Conservation (phyloP, 2,329 filamentous ascomycete species). For the Aspergillus eucalypticola region DNA sequence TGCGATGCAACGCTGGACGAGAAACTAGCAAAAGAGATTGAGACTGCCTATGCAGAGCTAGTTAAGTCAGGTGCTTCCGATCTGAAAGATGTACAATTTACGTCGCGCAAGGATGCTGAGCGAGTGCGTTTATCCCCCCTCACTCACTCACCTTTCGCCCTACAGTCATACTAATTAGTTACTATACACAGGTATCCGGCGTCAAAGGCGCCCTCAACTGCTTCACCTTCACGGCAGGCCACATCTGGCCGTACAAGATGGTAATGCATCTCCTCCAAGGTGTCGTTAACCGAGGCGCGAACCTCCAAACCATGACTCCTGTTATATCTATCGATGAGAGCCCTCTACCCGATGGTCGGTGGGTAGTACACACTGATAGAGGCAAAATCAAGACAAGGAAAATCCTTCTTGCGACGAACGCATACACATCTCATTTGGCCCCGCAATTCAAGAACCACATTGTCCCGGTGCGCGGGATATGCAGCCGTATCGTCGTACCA, state of each 20-base stretch:
- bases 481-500: slow-evolving; percentile 33
- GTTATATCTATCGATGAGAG: slow-evolving; percentile 33
- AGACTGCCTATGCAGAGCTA: neutral
- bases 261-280: slow-evolving; percentile 67
- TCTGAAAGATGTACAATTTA: neutral
- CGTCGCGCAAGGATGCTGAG: neutral
- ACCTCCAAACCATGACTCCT: slow-evolving; percentile 56
- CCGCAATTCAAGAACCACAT: slow-evolving; percentile 70
- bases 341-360: slow-evolving; percentile 46
- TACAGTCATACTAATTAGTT: too few relatives aligned
- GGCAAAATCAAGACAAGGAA: slow-evolving; percentile 63
- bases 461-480: slow-evolving; percentile 68
- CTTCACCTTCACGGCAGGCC: slow-evolving; percentile 35
- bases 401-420: slow-evolving; percentile 85
- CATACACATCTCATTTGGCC: slow-evolving; percentile 74
- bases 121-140: neutral
- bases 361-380: slow-evolving; percentile 57
- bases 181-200: slow-evolving; percentile 2
- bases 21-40: slow-evolving; percentile 21
- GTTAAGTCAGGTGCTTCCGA: neutral
- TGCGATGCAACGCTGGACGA: slow-evolving; percentile 44
- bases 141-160: neutral
- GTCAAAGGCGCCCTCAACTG: slow-evolving; percentile 34
- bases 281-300: slow-evolving; percentile 47
- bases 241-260: slow-evolving; percentile 72